Conservation (phyloP, 306 rosid species). For the Quercus alba region DNA sequence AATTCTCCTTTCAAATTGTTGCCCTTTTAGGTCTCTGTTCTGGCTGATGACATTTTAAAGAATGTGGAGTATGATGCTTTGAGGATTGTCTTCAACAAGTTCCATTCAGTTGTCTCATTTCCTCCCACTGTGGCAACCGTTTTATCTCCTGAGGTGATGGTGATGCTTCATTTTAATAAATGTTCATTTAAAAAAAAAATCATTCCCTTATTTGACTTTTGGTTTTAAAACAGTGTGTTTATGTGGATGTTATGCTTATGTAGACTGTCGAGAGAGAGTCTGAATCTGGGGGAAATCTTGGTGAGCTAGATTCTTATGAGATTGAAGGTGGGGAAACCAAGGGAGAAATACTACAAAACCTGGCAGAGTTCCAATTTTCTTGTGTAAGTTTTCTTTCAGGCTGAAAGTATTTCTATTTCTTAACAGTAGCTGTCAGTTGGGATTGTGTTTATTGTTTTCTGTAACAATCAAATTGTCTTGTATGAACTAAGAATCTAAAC, state of each 20-base stretch:
- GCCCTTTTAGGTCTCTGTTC: slow-evolving; percentile 73
- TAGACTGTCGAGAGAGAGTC: slow-evolving; percentile 82
- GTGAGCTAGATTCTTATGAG: slow-evolving; percentile 87
- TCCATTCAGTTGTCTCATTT: slow-evolving; percentile 77
- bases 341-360: slow-evolving; percentile 87
- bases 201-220: not conserved
- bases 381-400: slow-evolving; percentile 59
- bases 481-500: not conserved
- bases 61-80: slow-evolving; percentile 91
- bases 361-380: slow-evolving; percentile 93
- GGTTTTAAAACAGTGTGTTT: slow-evolving; percentile 11
- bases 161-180: not conserved
- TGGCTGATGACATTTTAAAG: slow-evolving; percentile 91
- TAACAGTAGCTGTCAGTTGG: not conserved
- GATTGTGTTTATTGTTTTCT: not conserved
- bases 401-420: not conserved
- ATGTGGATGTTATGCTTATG: slow-evolving; percentile 5
- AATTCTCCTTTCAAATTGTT: slow-evolving; percentile 15
- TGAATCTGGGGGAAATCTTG: slow-evolving; percentile 84
- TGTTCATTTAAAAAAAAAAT: not conserved
- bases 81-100: slow-evolving; percentile 81
- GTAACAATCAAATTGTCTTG: not conserved
- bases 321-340: slow-evolving; percentile 97
- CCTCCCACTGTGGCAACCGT: slow-evolving; percentile 72
- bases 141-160: slow-evolving; percentile 85